Evolutionary conservation across 306 rosid species (phyloP), one percentile per base, ranked within the genome.

Genomic region (Medicago arabica): DNA sequence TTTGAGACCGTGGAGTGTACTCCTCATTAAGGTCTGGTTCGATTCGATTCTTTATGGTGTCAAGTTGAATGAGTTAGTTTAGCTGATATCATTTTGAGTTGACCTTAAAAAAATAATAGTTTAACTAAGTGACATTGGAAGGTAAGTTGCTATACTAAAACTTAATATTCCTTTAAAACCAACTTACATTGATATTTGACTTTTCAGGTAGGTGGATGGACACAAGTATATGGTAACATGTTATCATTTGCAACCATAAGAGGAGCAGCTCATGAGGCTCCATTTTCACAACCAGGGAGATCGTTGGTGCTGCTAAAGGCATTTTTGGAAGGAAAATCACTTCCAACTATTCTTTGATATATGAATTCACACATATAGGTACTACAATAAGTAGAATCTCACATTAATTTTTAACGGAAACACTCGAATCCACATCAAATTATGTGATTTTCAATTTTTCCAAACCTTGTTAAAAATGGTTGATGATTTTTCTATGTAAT

Each of bases 191-290:
- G 1, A 14, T 34, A 13, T 6, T 7, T 60, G 31, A 23, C 31
- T 61, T 72, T 72, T n/a, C 66, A 84, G 88, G 82, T 82, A 44
- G 87, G 80, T 49, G 90, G 90, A 23, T 86, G 90, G 88, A 86
- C 88, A 23, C 90, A 83, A 68, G 87, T 78, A 71, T 86, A 86
- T 69, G 90, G 87, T 11, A 25, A 79, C 69, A 75, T 74, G 9
- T 78, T 86, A 55, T 71, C 90, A 62, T 81, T 83, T 53, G 87
- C 86, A 21, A 86, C 87, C 31, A 82, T 84, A 55, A 84, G 86
- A 86, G 88, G 90, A 69, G 90, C 86, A 50, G 13, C 77, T 62
- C 90, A 86, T 69, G 86, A 84, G 71, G 86, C 83, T 50, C 85
- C 90, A 14, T 72, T 79, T 63, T 59, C 90, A 71, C 90, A 84